Conservation (phyloP, 2,329 filamentous ascomycete genomes). For the Zopfia rhizophila region DNA sequence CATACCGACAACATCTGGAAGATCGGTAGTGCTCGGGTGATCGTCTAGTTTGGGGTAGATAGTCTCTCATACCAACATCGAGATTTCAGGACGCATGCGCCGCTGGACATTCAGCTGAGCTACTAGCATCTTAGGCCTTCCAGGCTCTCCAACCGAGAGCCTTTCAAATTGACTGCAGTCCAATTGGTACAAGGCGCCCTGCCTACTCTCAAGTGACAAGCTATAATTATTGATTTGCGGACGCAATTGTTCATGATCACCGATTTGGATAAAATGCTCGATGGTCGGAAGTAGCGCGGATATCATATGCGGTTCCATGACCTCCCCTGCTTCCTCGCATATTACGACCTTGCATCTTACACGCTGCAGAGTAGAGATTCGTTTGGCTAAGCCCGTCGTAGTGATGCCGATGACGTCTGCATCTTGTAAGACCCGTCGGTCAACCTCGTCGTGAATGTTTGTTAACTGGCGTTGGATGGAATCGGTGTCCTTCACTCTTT, state of each 20-base stretch:
- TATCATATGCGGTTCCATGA: slow-evolving; percentile 71
- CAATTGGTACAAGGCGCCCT: slow-evolving; percentile 63
- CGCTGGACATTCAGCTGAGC: slow-evolving; percentile 66
- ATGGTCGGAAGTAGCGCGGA: slow-evolving; percentile 68
- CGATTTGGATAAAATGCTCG: slow-evolving; percentile 71
- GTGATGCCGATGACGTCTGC: slow-evolving; percentile 69
- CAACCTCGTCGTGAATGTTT: slow-evolving; percentile 49
- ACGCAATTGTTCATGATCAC: slow-evolving; percentile 71
- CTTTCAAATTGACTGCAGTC: slow-evolving; percentile 72
- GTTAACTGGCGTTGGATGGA: slow-evolving; percentile 18
- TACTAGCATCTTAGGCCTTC: slow-evolving; percentile 35
- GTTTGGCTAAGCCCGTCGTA: slow-evolving; percentile 68
- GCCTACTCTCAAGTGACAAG: slow-evolving; percentile 62
- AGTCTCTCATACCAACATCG: slow-evolving; percentile 65
- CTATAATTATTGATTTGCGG: slow-evolving; percentile 67
- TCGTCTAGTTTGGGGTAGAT: slow-evolving; percentile 69
- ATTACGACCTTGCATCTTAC: slow-evolving; percentile 67
- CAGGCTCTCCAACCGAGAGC: slow-evolving; percentile 51
- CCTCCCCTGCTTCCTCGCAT: slow-evolving; percentile 75
- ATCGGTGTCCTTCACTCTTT: slow-evolving; percentile 18
- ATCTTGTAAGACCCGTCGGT: slow-evolving; percentile 50
- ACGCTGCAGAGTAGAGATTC: slow-evolving; percentile 61
- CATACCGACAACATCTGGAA: slow-evolving; percentile 66
- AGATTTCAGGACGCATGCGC: slow-evolving; percentile 73
- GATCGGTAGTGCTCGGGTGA: slow-evolving; percentile 45